These are phyloP conservation scores for Taphrina wiesneri DNA, from an alignment of 1,139 yeast species.

Conservation along the genomic window DNA sequence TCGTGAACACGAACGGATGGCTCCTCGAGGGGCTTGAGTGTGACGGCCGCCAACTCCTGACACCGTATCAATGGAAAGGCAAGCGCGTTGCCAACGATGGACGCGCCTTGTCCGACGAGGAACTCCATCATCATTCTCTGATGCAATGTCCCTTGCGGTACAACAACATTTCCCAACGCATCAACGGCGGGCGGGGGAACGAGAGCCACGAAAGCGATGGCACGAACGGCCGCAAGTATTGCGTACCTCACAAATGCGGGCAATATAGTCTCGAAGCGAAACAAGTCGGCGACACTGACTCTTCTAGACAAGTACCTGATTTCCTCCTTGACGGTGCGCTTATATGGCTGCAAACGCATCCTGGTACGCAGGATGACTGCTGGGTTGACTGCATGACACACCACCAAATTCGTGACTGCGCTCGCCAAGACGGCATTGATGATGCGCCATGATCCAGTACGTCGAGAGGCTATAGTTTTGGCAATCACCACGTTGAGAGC, in stretches of 20 bases:
- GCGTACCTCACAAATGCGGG: constrained; percentile 6
- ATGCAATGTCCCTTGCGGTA: neutral
- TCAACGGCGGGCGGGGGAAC: neutral
- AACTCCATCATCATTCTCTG: neutral
- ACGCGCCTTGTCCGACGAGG: neutral
- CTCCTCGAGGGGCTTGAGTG: constrained; percentile 17
- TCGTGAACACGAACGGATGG: constrained; percentile 3
- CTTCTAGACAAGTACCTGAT: constrained; percentile 2
- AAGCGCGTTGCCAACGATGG: constrained; percentile 2
- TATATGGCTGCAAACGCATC: neutral
- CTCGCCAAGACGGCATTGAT: neutral
- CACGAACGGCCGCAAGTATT: neutral
- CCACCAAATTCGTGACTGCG: neutral
- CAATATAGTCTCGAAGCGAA: neutral
- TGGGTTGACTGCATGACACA: neutral
- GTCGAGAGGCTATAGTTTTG: neutral
- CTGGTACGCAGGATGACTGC: constrained; percentile 4
- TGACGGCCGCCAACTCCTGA: constrained; percentile 13
- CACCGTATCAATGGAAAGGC: constrained; percentile 7
- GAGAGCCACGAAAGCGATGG: neutral
- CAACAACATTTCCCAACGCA: neutral
- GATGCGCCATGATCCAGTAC: neutral
- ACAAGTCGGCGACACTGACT: constrained; percentile 3
- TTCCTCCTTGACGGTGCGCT: constrained; percentile 12
- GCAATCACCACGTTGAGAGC: neutral